Percentiles rank a stretch among this genome's conserved stretches.
phyloP scores from a whole-genome alignment of 2,329 filamentous ascomycete species.

The Fusarium armeniacum region DNA sequence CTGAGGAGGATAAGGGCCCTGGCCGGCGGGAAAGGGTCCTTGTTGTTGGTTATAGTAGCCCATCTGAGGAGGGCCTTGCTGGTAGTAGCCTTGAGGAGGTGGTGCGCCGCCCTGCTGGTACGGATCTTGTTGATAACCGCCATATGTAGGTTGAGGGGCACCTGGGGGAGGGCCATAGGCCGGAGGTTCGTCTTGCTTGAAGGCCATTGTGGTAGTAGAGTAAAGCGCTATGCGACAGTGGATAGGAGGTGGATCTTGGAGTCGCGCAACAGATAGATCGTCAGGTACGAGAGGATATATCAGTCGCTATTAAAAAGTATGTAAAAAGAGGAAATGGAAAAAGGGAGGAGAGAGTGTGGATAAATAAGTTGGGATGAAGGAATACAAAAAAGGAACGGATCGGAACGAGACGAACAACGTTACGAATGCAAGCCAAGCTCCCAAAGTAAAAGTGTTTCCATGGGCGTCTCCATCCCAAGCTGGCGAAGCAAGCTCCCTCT shows the following conservation, averaged over 20 bases:
- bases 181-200: conserved; percentile 65
- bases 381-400: conserved; percentile 30
- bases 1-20: conserved; percentile 55
- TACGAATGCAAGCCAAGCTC: conserved; percentile 26
- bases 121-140: conserved; percentile 56
- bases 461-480: conserved; percentile 32
- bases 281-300: conserved; percentile 14
- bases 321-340: conserved; percentile 1
- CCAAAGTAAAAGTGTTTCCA: conserved; percentile 28
- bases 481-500: conserved; percentile 13
- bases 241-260: conserved; percentile 16
- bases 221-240: conserved; percentile 13
- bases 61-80: conserved; percentile 52
- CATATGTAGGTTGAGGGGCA: conserved; percentile 61
- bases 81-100: conserved; percentile 49
- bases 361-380: conserved; percentile 16
- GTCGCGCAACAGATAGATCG: conserved; percentile 13
- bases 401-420: conserved; percentile 31
- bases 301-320: conserved; percentile 12
- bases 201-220: conserved; percentile 42
- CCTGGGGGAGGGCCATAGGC: conserved; percentile 60
- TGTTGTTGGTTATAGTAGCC: conserved; percentile 53
- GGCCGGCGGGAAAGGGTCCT: conserved; percentile 53
- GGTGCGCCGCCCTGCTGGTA: conserved; percentile 46
- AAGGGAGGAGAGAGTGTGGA: conserved; percentile 17